Evolutionary conservation across 345 rosid genomes (phyloP).

Genomic region (Cardamine resedifolia): DNA sequence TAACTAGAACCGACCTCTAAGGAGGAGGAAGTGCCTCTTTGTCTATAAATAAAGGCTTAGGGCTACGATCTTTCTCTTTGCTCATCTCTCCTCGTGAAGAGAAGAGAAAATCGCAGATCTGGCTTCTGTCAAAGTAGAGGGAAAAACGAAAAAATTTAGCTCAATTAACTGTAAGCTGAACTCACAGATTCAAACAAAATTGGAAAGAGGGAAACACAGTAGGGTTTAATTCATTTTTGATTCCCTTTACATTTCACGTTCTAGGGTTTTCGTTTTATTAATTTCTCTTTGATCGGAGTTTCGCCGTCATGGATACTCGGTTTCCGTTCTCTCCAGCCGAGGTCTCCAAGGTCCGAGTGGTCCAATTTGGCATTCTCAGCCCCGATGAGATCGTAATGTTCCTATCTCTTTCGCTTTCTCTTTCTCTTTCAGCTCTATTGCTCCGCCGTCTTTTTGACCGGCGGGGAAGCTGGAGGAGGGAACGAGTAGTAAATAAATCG

Average conservation of each 20-base stretch:
- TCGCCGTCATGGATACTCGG: slow-evolving; percentile 55
- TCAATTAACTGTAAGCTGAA: slow-evolving; percentile 33
- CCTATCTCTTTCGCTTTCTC: slow-evolving; percentile 10
- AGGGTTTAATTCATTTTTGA: background rate
- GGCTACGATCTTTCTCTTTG: background rate
- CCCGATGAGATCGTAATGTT: slow-evolving; percentile 91
- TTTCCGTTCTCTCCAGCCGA: slow-evolving; percentile 93
- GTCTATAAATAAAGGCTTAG: slow-evolving; percentile 39
- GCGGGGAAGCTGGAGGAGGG: background rate
- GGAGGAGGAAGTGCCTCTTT: background rate
- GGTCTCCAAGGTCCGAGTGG: slow-evolving; percentile 83
- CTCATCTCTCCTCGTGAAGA: slow-evolving; percentile 15
- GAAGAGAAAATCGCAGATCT: slow-evolving; percentile 36
- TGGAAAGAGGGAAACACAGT: slow-evolving; percentile 29
- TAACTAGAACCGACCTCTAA: background rate
- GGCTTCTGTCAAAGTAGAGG: slow-evolving; percentile 13
- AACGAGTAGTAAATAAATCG: background rate
- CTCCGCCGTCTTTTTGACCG: slow-evolving; percentile 28
- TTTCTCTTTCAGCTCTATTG: slow-evolving; percentile 17
- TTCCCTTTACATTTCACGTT: background rate
- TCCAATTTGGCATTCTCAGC: slow-evolving; percentile 93
- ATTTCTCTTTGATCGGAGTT: slow-evolving; percentile 34
- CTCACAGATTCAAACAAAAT: slow-evolving; percentile 12
- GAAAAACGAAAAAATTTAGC: background rate
- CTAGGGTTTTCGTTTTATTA: slow-evolving; percentile 31